These are phyloP conservation scores for Retiboletus flavoniger DNA, from an alignment of 1,284 basidiomycete genomes.

Conservation along the genomic window DNA sequence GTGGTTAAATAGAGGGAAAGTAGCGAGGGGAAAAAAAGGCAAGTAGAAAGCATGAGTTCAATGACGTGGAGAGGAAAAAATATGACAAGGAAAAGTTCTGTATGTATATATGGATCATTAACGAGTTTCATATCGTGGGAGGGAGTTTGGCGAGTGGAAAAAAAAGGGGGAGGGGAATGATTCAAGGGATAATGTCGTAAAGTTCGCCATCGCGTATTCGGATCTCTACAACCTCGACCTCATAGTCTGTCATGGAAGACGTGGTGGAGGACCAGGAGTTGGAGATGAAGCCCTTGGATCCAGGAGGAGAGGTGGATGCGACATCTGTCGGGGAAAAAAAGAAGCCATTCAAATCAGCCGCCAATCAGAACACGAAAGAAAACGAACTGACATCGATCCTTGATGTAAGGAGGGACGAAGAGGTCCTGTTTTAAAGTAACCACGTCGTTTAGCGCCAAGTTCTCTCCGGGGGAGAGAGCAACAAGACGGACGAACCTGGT, in stretches of 20 bases:
- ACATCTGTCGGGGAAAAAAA: constrained; percentile 60
- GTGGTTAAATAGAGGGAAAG: not conserved
- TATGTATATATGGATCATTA: constrained; percentile 18
- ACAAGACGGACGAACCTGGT: constrained; percentile 55
- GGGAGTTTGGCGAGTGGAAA: not conserved
- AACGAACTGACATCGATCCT: constrained; percentile 72
- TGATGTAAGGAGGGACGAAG: constrained; percentile 82
- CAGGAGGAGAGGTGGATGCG: constrained; percentile 77
- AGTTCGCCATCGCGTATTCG: constrained; percentile 74
- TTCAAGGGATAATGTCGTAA: constrained; percentile 69
- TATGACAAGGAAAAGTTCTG: constrained; percentile 2
- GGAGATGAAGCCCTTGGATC: constrained; percentile 61
- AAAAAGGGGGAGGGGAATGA: not conserved
- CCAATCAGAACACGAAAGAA: constrained; percentile 15
- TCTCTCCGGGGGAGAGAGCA: not conserved
- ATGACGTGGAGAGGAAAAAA: constrained; percentile 6
- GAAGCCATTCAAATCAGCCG: not conserved
- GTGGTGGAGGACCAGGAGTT: constrained; percentile 67
- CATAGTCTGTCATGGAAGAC: constrained; percentile 64
- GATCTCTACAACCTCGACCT: constrained; percentile 83
- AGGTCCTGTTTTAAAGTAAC: constrained; percentile 53
- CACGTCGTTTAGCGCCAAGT: constrained; percentile 5
- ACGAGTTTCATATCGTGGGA: constrained; percentile 2
- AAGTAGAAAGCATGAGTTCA: constrained; percentile 13
- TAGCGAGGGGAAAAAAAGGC: not conserved